A percentile compares a stretch with the other conserved stretches of the same genome.
These are phyloP conservation scores for Ceratobasidium sp. DNA, from an alignment of 1,284 basidiomycete species.

Conservation along the genomic window DNA sequence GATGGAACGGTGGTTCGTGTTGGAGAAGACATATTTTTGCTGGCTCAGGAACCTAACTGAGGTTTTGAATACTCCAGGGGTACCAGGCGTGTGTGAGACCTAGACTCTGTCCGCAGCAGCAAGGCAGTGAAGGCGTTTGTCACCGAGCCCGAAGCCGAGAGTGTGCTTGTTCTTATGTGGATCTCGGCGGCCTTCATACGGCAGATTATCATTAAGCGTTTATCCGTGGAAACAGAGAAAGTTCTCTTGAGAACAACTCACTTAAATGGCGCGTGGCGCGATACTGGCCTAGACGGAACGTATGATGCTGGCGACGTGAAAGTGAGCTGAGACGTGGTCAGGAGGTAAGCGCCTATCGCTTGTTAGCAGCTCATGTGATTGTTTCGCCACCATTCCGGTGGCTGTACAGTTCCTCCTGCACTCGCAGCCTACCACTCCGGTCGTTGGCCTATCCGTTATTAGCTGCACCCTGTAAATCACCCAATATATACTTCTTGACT, in stretches of 20 bases:
- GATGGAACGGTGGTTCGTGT: slow-evolving; percentile 41
- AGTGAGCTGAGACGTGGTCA: slow-evolving; percentile 39
- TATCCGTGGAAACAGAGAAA: not conserved
- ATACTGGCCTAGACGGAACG: slow-evolving; percentile 14
- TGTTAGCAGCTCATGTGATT: slow-evolving; percentile 11
- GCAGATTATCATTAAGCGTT: not conserved
- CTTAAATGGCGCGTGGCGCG: slow-evolving; percentile 21
- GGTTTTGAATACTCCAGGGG: not conserved
- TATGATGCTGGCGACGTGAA: slow-evolving; percentile 21
- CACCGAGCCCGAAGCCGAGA: slow-evolving; percentile 35
- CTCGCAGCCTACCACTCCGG: not conserved
- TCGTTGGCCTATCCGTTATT: not conserved
- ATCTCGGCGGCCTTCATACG: slow-evolving; percentile 12
- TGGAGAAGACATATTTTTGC: slow-evolving; percentile 43
- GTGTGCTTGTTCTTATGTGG: slow-evolving; percentile 11
- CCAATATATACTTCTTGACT: not conserved
- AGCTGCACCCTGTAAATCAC: not conserved
- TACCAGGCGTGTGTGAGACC: not conserved
- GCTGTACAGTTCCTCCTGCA: not conserved
- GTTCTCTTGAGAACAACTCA: slow-evolving; percentile 20
- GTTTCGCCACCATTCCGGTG: slow-evolving; percentile 14
- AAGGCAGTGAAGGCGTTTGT: slow-evolving; percentile 33
- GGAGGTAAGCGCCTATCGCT: slow-evolving; percentile 29
- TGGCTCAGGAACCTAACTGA: not conserved
- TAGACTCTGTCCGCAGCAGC: slow-evolving; percentile 30